These are phyloP conservation scores for Kregervanrija delftensis DNA, from an alignment of 805 yeast species.

Conservation along the genomic window DNA sequence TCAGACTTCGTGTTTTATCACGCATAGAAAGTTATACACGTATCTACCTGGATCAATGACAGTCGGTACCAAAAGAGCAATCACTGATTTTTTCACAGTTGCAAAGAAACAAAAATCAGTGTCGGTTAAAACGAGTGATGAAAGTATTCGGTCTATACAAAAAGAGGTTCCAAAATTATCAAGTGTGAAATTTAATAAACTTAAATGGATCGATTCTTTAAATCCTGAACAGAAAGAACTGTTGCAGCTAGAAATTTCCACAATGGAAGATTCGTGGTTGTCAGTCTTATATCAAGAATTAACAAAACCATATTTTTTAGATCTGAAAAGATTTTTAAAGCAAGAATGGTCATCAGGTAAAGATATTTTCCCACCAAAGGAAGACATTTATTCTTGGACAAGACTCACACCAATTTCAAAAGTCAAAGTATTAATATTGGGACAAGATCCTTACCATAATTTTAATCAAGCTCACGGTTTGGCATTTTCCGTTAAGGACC, in stretches of 20 bases:
- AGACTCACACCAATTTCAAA: slow-evolving; percentile 68
- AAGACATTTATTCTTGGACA: slow-evolving; percentile 87
- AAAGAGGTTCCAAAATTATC: background rate
- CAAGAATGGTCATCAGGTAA: slow-evolving; percentile 34
- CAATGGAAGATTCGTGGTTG: slow-evolving; percentile 78
- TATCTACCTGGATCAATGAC: background rate
- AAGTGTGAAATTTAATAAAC: slow-evolving; percentile 36
- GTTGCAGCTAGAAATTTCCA: slow-evolving; percentile 58
- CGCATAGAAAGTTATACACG: background rate
- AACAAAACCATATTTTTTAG: slow-evolving; percentile 76
- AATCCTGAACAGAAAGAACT: slow-evolving; percentile 42
- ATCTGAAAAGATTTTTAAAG: slow-evolving; percentile 57
- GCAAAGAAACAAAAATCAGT: slow-evolving; percentile 8
- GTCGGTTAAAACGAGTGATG: background rate
- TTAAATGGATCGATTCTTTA: slow-evolving; percentile 43
- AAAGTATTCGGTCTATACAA: too few species aligned
- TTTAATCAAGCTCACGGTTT: slow-evolving; percentile 91
- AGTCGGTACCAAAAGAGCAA: slow-evolving; percentile 7
- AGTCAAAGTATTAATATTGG: slow-evolving; percentile 75
- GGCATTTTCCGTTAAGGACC: slow-evolving; percentile 85
- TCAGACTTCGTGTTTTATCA: background rate
- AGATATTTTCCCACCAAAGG: slow-evolving; percentile 68
- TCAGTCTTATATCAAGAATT: slow-evolving; percentile 59
- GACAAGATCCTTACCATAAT: slow-evolving; percentile 97
- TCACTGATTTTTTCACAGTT: slow-evolving; percentile 13